Evolutionary conservation across 2,329 filamentous ascomycete species (phyloP), one percentile per base, ranked within the genome.

Genomic region (Neonectria sp.): DNA sequence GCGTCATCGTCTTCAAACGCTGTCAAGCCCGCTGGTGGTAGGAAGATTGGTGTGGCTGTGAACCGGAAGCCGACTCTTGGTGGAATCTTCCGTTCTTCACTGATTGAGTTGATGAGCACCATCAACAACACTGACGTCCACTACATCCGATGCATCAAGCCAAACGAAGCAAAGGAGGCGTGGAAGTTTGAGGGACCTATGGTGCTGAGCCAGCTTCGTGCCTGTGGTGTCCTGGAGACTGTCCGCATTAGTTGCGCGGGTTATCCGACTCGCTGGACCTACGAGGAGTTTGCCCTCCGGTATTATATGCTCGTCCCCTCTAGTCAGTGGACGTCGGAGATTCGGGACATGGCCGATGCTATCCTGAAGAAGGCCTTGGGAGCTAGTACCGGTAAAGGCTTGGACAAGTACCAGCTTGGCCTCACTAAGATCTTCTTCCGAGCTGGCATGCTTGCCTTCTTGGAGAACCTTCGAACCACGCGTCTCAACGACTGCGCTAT

Each of bases 101-200:
- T 99, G 76, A 98, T 99, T 75, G 96, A 99, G 82, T 89, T 99
- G 58, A 99, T 99, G 95, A 88, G 90, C 79, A 99, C 96, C 6
- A 99, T 99, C 82, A 97, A 97, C 82, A 95, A 93, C 73, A 99
- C 96, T 3, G 96, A 99, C 79, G 96, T 98, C 24, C 96, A 99
- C 82, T 99, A 99, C 82, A 99, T 99, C 78, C 92, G 96, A 74
- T 99, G 96, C 81, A 98, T 99, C 83, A 99, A 99, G 84, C 96
- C 96, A 35, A 99, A 99, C 79, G 96, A 99, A 83, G 94, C 91
- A 57, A 99, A 99, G 82, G 93, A 93, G 77, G 90, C 96, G 0
- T 99, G 96, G 96, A 95, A 97, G 76, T 99, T 98, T 69, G 96
- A 99, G 79, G 96, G 96, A 0, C 96, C 97, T 3, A 99, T 99